Base-by-base conservation (phyloP, 225 moss, liverwort and hornwort species). In the Climacium dendroides region DNA sequence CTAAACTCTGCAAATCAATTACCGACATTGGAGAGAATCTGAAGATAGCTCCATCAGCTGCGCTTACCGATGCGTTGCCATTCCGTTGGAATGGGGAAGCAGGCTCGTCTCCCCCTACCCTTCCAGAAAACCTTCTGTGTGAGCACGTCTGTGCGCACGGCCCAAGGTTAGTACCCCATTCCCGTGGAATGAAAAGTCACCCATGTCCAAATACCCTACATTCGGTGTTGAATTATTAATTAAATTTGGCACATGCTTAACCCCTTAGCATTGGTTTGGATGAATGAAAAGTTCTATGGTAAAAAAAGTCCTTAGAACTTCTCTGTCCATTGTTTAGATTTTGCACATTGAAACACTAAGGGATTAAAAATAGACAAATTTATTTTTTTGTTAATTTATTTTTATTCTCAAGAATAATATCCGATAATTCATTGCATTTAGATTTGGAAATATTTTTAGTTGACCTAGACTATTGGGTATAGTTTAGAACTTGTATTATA, bases 351-450 rank as follows among this genome's bases (percentile, higher is more conserved):
- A 7, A 14, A 4, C 0, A 0, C 37, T 13, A 16, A 71, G 0
- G 15, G 3, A 0, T 43, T 26, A 43, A 43, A 28, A 28, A 28
- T 71, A 71, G 16, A 71, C 0, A 26, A 3, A 41, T 9, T 71
- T 26, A 0, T 16, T 15, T 16, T 43, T 4, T 43, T 45, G 0
- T 11, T 2, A 6, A 11, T 5, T 19, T 19, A 3, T 6, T 19
- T 5, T 3, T 3, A 19, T 35, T 0, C 23, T 15, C 9, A 28
- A 43, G 9, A 72, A 43, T 72, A 6, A 26, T 43, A 72, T 28
- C 2, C 0, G 0, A 10, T 0, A 72, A 29, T 2, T 4, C 30
- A 1, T 11, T 2, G 4, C 10, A 73, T 73, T 0, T 29, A 1
- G 16, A 18, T 45, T 10, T 19, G 2, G 1, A 47, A 47, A 18